Evolutionary conservation across 371 early-diverging fungal genomes (phyloP), one percentile per base, ranked within the genome.

Genomic region (Actinomucor elegans): DNA sequence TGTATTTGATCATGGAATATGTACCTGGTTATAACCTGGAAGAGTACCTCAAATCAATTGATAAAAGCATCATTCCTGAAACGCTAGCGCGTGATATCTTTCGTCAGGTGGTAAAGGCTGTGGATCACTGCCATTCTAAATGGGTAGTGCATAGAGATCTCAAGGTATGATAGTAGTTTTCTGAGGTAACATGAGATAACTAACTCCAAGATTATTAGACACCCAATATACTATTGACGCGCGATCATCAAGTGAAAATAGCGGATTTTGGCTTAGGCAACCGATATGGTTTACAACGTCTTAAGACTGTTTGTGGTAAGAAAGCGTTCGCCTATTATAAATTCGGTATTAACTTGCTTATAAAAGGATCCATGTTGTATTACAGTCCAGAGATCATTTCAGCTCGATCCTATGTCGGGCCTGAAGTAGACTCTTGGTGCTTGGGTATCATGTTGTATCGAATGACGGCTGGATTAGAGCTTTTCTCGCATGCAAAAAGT

Each of bases 371-470:
- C 2, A 71, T 77, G 71, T 59, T 77, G 1, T 77, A 77, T 40
- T 77, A 77, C 48, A 73, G 66, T 26, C 84, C 91, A n/a, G 90
- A 91, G 61, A 83, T 90, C 27, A 80, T 79, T 24, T 71, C 75
- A 24, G 79, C 79, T 7, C 65, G 72, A 36, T 71, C 75, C 32
- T 87, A 89, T 58, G 68, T 67, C 43, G 86, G 86, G 3, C 84
- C 86, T 7, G 86, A 86, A 53, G 74, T 86, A 12, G 89, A 88
- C 60, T 76, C 83, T 24, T 88, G 89, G 89, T 84, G 84, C 58
- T 66, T 94, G 29, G 97, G 97, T 12, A 92, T 97, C 11, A 88
- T 94, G 41, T 59, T 97, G 12, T 97, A 90, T 65, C 87, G 94
- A 26, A 85, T 95, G 79, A 87, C 91, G 8, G 91, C 92, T 29